A percentile compares a stretch with the other conserved stretches of the same genome.
These are phyloP conservation scores for Firmiana major DNA, from an alignment of 345 rosid genomes.

Conservation along the genomic window DNA sequence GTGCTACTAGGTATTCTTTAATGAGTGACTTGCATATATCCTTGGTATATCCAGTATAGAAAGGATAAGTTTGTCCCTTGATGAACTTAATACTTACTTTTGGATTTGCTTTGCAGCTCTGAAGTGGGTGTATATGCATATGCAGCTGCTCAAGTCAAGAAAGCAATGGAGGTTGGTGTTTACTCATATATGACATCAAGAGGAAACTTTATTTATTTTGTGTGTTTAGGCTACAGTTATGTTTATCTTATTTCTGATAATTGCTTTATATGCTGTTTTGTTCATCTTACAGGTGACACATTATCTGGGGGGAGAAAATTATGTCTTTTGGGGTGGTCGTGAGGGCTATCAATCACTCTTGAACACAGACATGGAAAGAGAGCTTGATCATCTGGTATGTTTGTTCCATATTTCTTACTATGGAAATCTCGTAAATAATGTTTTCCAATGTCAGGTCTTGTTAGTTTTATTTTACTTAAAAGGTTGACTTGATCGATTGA, in stretches of 20 bases:
- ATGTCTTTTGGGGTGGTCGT: slow-evolving; percentile 98
- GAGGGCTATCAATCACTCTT: slow-evolving; percentile 94
- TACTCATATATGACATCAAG: neutral
- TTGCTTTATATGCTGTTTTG: neutral
- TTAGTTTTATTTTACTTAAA: neutral
- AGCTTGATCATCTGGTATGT: slow-evolving; percentile 78
- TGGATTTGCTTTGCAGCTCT: slow-evolving; percentile 41
- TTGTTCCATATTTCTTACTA: neutral
- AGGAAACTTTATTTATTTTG: neutral
- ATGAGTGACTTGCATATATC: neutral
- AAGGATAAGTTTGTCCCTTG: neutral
- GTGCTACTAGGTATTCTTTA: slow-evolving; percentile 71
- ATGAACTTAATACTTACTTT: no score
- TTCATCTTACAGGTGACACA: slow-evolving; percentile 57
- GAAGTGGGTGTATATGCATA: slow-evolving; percentile 85
- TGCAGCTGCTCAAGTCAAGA: slow-evolving; percentile 98
- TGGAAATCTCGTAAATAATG: neutral
- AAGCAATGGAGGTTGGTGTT: slow-evolving; percentile 76
- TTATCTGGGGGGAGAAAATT: slow-evolving; percentile 96
- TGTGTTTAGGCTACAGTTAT: neutral
- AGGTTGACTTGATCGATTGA: neutral
- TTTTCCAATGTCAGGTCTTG: neutral
- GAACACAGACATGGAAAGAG: slow-evolving; percentile 96
- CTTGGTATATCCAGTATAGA: neutral
- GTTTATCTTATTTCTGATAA: neutral